A percentile compares a stretch with the other conserved stretches of the same genome.
Conservation (phyloP, 768 basidiomycete species). For the Pisolithus marmoratus region DNA sequence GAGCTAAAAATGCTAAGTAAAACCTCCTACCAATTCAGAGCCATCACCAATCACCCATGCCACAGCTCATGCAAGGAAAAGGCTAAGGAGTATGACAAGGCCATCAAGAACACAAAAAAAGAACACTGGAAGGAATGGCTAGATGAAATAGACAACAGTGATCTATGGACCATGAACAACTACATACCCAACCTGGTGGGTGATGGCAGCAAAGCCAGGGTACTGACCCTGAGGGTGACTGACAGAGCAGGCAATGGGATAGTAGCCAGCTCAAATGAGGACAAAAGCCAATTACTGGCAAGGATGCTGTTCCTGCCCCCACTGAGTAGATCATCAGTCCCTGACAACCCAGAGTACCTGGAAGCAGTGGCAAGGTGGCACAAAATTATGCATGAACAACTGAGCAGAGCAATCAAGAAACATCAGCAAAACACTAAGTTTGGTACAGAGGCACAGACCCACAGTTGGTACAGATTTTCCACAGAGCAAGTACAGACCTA, state of each 20-base stretch:
- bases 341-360: constrained; percentile 8
- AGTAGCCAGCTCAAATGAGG: too few relatives aligned
- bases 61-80: neutral
- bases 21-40: neutral
- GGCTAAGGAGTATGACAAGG: neutral
- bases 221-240: neutral
- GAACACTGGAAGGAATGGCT: constrained; percentile 10
- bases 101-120: neutral
- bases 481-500: too few relatives aligned
- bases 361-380: neutral
- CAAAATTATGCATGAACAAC: too few relatives aligned
- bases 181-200: neutral
- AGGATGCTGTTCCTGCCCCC: constrained; percentile 20
- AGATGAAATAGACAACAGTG: neutral
- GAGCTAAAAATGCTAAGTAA: neutral
- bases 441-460: too few relatives aligned
- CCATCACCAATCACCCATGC: neutral
- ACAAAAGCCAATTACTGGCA: constrained; percentile 15
- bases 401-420: too few relatives aligned
- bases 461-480: too few relatives aligned
- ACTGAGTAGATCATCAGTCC: too few relatives aligned
- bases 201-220: fast-evolving
- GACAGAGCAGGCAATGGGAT: constrained; percentile 7
- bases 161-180: constrained; percentile 6
- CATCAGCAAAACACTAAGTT: too few relatives aligned